Conservation (phyloP, 306 rosid species). For the Fragaria nilgerrensis region DNA sequence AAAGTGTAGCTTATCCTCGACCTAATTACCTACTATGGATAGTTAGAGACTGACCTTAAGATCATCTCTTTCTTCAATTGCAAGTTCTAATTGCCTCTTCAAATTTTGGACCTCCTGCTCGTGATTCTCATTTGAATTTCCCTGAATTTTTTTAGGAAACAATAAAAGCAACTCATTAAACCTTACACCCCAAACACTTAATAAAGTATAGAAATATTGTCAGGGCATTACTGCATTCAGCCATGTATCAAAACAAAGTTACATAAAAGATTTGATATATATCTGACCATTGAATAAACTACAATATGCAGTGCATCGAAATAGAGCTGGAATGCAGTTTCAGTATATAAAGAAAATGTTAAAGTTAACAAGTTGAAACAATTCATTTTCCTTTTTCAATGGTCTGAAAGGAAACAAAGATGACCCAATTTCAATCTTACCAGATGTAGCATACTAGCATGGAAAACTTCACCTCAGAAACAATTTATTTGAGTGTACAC, state of each 20-base stretch:
- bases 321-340: background rate
- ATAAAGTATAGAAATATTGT: background rate
- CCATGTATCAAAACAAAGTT: background rate
- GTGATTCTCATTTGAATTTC: conserved; percentile 38
- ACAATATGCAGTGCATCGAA: background rate
- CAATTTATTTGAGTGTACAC: background rate
- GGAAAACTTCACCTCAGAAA: background rate
- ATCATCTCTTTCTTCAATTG: conserved; percentile 60
- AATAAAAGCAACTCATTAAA: conserved; percentile 27
- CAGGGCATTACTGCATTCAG: background rate
- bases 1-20: background rate
- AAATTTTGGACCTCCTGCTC: conserved; percentile 54
- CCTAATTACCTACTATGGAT: background rate
- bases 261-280: background rate
- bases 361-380: background rate
- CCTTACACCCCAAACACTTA: background rate
- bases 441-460: background rate
- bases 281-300: background rate
- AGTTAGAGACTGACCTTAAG: conserved; percentile 55
- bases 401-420: background rate
- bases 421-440: background rate
- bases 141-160: conserved; percentile 33
- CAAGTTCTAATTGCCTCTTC: conserved; percentile 58
- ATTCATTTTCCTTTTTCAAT: background rate
- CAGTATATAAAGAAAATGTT: background rate